A percentile compares a stretch with the other conserved stretches of the same genome.
Evolutionary conservation across 805 yeast genomes (phyloP).

Genomic region (Teunomyces gatunensis): DNA sequence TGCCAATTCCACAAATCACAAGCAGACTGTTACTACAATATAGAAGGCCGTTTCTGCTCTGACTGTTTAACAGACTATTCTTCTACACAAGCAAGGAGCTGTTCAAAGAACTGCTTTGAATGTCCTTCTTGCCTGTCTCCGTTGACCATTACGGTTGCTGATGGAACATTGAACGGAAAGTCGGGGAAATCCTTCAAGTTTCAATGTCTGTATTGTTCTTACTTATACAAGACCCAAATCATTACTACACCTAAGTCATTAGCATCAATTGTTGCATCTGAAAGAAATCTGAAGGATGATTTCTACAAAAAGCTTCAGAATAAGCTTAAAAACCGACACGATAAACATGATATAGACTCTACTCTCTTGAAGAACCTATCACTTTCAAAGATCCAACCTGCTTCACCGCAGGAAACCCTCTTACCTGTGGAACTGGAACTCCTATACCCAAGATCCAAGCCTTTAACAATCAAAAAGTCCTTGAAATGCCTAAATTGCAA

Average conservation of each 20-base stretch:
- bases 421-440: background rate
- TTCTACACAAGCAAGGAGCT: slow-evolving; percentile 17
- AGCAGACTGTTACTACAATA: slow-evolving; percentile 22
- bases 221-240: slow-evolving; percentile 32
- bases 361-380: slow-evolving; percentile 8
- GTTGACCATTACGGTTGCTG: slow-evolving; percentile 21
- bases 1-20: slow-evolving; percentile 32
- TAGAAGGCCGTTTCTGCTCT: slow-evolving; percentile 34
- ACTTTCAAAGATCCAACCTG: slow-evolving; percentile 5
- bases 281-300: slow-evolving; percentile 2
- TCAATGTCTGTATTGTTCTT: slow-evolving; percentile 35
- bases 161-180: slow-evolving; percentile 8
- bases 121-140: slow-evolving; percentile 36
- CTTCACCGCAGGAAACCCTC: background rate
- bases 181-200: slow-evolving; percentile 38
- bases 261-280: slow-evolving; percentile 19
- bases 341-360: background rate
- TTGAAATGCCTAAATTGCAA: slow-evolving; percentile 29
- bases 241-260: slow-evolving; percentile 43
- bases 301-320: background rate
- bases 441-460: background rate
- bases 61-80: slow-evolving; percentile 37
- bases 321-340: background rate
- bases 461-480: slow-evolving; percentile 22
- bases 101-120: slow-evolving; percentile 38